Conservation (phyloP, 345 rosid species). For the Mallotus nudiflorus region DNA sequence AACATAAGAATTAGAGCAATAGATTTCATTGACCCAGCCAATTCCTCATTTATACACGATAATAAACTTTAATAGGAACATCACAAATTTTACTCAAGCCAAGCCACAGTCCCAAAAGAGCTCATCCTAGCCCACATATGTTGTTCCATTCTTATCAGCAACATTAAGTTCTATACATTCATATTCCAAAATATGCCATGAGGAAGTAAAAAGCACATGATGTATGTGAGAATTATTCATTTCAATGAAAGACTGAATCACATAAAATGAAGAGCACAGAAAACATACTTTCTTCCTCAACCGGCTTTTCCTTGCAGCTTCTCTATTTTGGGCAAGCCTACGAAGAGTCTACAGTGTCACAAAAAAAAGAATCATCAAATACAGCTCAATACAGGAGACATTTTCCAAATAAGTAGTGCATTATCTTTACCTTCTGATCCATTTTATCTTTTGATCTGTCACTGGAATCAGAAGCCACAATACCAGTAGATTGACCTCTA, state of each 20-base stretch:
- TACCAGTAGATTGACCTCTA: constrained; percentile 44
- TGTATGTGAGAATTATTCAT: background rate
- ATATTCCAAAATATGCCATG: background rate
- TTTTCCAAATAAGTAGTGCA: background rate
- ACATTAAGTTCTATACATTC: background rate
- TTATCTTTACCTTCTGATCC: constrained; percentile 82
- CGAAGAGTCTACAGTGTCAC: constrained; percentile 74
- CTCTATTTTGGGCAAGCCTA: constrained; percentile 97
- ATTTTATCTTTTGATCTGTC: constrained; percentile 87
- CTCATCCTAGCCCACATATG: background rate
- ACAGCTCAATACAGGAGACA: constrained; percentile 9
- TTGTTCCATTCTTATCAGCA: background rate
- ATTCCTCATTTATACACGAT: background rate
- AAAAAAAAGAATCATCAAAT: constrained; percentile 21
- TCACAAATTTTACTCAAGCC: background rate
- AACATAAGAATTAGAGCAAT: background rate
- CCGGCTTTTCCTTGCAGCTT: constrained; percentile 98
- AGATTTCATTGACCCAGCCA: background rate
- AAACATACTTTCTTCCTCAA: constrained; percentile 78
- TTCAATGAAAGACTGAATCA: background rate
- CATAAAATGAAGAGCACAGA: background rate
- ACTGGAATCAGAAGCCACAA: constrained; percentile 84
- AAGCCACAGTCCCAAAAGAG: background rate
- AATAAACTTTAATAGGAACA: background rate
- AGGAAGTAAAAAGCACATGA: background rate